A percentile compares a stretch with the other conserved stretches of the same genome.
Evolutionary conservation across 352 stramenopile species (phyloP).

Genomic region (Thraustochytrium striatum): DNA sequence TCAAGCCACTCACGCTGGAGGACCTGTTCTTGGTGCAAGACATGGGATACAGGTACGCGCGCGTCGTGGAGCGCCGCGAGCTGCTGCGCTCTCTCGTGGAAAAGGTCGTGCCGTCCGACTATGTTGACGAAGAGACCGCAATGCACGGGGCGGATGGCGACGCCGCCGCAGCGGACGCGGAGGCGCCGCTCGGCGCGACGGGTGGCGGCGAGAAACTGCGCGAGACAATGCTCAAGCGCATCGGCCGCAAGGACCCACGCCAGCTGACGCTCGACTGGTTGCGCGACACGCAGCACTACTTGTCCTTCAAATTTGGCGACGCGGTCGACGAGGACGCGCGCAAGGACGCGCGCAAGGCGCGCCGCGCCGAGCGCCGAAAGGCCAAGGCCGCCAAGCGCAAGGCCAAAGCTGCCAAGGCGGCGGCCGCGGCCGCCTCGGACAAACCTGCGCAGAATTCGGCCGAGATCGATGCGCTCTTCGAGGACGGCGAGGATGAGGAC

Average conservation of each 20-base stretch:
- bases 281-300: not conserved
- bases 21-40: conserved; percentile 25
- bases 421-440: not conserved
- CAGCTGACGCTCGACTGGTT: conserved; percentile 4
- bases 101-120: not conserved
- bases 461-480: conserved; percentile 43
- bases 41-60: not conserved
- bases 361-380: not conserved
- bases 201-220: not conserved
- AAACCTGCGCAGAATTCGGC: not conserved
- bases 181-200: not conserved
- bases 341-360: not conserved
- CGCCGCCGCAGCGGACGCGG: not conserved
- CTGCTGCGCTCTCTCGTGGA: conserved; percentile 12
- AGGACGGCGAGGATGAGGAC: conserved; percentile 25
- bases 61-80: conserved; percentile 1
- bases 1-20: conserved; percentile 23
- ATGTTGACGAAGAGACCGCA: conserved; percentile 11
- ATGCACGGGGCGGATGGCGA: not conserved
- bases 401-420: not conserved
- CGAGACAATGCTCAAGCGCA: conserved; percentile 10
- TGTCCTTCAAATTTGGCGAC: conserved; percentile 29
- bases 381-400: not conserved
- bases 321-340: not conserved
- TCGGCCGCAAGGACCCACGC: not conserved